Evolutionary conservation across 345 rosid genomes (phyloP).

Genomic region (Murraya koenigii): DNA sequence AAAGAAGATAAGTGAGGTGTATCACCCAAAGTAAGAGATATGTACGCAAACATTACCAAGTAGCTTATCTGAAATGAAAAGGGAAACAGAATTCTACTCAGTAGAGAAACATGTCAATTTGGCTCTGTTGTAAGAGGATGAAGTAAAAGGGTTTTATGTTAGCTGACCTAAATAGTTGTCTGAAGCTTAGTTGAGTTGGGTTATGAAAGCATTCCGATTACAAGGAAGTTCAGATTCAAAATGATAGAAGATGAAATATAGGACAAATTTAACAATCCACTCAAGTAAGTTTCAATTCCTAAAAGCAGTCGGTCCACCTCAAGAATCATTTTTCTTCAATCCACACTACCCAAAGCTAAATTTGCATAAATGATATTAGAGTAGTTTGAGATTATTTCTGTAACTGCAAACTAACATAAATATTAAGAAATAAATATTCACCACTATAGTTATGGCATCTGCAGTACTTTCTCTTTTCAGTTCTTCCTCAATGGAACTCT

Average conservation of each 20-base stretch:
- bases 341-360: background rate
- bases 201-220: background rate
- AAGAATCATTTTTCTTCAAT: background rate
- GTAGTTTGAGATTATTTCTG: background rate
- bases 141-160: background rate
- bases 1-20: constrained; percentile 50
- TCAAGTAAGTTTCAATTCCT: background rate
- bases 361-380: background rate
- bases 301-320: background rate
- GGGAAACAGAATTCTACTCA: background rate
- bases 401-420: background rate
- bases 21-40: constrained; percentile 87
- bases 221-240: constrained; percentile 1
- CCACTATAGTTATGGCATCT: constrained; percentile 76
- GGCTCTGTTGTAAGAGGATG: background rate
- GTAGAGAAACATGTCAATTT: background rate
- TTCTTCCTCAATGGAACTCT: constrained; percentile 97
- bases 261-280: background rate
- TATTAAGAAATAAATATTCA: constrained; percentile 8
- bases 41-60: constrained; percentile 93
- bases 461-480: constrained; percentile 95
- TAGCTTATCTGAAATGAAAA: constrained; percentile 64
- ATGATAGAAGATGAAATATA: background rate
- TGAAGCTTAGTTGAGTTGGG: background rate
- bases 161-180: background rate